Base-by-base conservation (phyloP, 2,329 filamentous ascomycete genomes). In the Simplicillium sp. region DNA sequence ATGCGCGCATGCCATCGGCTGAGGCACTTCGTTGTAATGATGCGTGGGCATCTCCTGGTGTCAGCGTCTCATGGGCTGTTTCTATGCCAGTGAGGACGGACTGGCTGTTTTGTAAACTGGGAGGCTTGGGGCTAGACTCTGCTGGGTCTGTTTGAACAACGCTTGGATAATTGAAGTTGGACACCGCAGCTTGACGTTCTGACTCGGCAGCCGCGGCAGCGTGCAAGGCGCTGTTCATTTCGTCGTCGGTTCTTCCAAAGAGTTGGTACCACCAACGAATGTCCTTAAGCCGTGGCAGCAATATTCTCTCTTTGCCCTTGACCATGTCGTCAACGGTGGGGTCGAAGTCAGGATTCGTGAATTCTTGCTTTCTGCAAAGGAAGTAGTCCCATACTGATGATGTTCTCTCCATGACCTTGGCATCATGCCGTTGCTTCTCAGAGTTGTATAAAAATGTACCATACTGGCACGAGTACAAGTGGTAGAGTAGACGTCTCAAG, bases 371-470 rank as follows among this genome's bases (percentile, higher is more conserved):
- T 11, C 89, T 78, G 34, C 84, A 80, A 7, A 97, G 67, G 60
- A 98, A 97, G 58, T 97, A 96, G 50, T 92, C 84, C 92, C 92
- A 98, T 2, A 96, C 92, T 16, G 87, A 94, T 3, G 84, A 74
- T 3, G 88, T 94, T 40, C 77, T 73, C 51, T 88, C 80, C 32
- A 70, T 67, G 1, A 85, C 80, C 20, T 70, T 72, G 16, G 77
- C 74, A 34, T 92, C 84, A 13, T 77, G 67, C 3, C 92, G 81
- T 53, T 95, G 85, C 54, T 88, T 92, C 59, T 98, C 92, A 42
- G 80, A 94, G 64, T 98, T 96, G 62, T 86, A 95, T 5, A 98
- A 71, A 58, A 98, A 98, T 0, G 90, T 96, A 36, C 92, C 92
- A 48, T 96, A 98, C 58, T 98, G 92, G 50, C 89, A 95, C 1